These are phyloP conservation scores for Arctium lappa DNA, from an alignment of 129 eudicot species.

Conservation along the genomic window DNA sequence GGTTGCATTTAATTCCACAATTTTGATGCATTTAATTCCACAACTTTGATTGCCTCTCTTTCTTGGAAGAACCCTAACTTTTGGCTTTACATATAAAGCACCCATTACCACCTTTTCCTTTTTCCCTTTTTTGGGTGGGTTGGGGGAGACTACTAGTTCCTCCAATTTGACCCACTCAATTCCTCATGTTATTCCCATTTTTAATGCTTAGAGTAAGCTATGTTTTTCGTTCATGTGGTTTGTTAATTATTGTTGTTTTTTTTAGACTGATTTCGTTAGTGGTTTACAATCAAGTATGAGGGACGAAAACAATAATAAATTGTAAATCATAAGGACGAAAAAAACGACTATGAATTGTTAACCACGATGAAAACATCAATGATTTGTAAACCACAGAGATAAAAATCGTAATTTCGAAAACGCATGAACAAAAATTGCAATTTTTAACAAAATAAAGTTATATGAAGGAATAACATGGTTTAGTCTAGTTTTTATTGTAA, in stretches of 20 bases:
- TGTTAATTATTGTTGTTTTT: not conserved
- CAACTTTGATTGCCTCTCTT: constrained; percentile 4
- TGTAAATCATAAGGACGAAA: not conserved
- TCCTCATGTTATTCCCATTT: not conserved
- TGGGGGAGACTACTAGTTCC: not conserved
- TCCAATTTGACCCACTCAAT: constrained; percentile 1
- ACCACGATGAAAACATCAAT: no score
- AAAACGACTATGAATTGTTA: not conserved
- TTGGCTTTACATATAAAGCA: constrained; percentile 21
- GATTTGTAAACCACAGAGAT: not conserved
- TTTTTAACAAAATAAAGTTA: no score
- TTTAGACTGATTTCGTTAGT: not conserved
- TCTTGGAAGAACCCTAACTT: constrained; percentile 8
- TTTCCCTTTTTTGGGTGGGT: constrained; percentile 17
- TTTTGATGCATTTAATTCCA: constrained; percentile 11
- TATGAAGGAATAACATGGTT: no score
- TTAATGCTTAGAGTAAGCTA: not conserved
- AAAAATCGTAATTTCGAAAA: no score
- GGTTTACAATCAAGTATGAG: not conserved
- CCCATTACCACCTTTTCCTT: constrained; percentile 4
- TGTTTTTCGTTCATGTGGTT: not conserved
- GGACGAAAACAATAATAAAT: not conserved
- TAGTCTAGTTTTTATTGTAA: no score
- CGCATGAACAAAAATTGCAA: not conserved
- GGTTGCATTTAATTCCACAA: constrained; percentile 15